Evolutionary conservation across 805 yeast species (phyloP).

Genomic region (Suhomyces tanzawaensis): DNA sequence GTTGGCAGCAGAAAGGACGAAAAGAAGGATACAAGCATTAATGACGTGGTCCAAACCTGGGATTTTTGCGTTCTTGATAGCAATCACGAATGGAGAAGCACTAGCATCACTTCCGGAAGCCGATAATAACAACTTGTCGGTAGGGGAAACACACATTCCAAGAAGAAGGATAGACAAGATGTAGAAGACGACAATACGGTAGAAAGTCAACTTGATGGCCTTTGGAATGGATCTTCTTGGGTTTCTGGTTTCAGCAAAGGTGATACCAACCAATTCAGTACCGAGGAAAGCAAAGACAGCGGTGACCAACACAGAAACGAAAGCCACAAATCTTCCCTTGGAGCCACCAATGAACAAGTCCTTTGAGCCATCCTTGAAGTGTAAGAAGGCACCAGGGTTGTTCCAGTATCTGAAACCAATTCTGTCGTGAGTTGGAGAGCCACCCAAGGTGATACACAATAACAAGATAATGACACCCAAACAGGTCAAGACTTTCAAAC

Average conservation of each 20-base stretch:
- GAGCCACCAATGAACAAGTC: slow-evolving; percentile 37
- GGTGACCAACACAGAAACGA: slow-evolving; percentile 58
- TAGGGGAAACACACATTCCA: slow-evolving; percentile 66
- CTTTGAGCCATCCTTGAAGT: slow-evolving; percentile 44
- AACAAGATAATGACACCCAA: slow-evolving; percentile 64
- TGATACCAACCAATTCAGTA: slow-evolving; percentile 66
- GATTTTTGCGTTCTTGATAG: slow-evolving; percentile 66
- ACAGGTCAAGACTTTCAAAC: slow-evolving; percentile 63
- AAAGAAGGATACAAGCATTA: slow-evolving; percentile 73
- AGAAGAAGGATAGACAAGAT: slow-evolving; percentile 57
- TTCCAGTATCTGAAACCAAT: slow-evolving; percentile 71
- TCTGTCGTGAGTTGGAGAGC: slow-evolving; percentile 73
- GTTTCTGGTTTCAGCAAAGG: slow-evolving; percentile 70
- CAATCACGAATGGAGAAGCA: slow-evolving; percentile 84
- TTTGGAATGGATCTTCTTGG: slow-evolving; percentile 66
- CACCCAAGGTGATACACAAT: slow-evolving; percentile 70
- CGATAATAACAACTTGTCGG: slow-evolving; percentile 48
- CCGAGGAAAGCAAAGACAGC: slow-evolving; percentile 73
- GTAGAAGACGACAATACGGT: slow-evolving; percentile 63
- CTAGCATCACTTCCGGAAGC: slow-evolving; percentile 59
- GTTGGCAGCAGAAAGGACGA: slow-evolving; percentile 80
- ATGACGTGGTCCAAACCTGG: slow-evolving; percentile 68
- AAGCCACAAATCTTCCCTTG: slow-evolving; percentile 59
- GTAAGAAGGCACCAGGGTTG: slow-evolving; percentile 61
- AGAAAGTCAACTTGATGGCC: slow-evolving; percentile 68